phyloP scores from a whole-genome alignment of 306 rosid genomes.

The Rubus idaeus region DNA sequence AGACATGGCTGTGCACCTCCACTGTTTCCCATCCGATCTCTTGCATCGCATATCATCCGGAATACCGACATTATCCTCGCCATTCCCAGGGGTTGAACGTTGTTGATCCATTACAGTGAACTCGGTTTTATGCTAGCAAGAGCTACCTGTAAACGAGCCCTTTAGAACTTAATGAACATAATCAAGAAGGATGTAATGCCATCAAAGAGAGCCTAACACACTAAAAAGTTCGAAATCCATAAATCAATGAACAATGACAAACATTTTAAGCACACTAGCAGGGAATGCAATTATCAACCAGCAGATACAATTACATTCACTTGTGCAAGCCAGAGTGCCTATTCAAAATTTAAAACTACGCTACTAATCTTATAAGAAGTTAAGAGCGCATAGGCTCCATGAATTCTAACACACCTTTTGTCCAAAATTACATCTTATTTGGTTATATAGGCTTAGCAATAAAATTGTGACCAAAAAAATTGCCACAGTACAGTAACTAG shows the following conservation, averaged over 20 bases:
- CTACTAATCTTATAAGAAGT: background rate
- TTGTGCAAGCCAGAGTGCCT: background rate
- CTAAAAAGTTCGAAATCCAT: background rate
- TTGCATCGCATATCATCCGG: slow-evolving; percentile 97
- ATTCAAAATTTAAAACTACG: background rate
- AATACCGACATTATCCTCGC: slow-evolving; percentile 73
- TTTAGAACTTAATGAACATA: background rate
- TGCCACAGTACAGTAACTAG: background rate
- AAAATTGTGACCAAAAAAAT: background rate
- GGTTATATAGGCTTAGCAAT: no score
- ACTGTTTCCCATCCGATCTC: slow-evolving; percentile 96
- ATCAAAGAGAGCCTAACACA: background rate
- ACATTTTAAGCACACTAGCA: background rate
- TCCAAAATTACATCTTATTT: background rate
- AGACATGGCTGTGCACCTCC: slow-evolving; percentile 97
- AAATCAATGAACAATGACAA: background rate
- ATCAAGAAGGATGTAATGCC: background rate
- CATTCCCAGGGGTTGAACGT: slow-evolving; percentile 48
- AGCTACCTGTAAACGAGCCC: slow-evolving; percentile 9
- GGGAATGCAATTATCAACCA: background rate
- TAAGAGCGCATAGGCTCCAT: background rate
- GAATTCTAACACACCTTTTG: background rate
- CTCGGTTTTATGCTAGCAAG: background rate
- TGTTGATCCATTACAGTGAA: slow-evolving; percentile 51
- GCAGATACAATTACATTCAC: no score